phyloP scores from a whole-genome alignment of 345 rosid species.

The Camelina sativa region DNA sequence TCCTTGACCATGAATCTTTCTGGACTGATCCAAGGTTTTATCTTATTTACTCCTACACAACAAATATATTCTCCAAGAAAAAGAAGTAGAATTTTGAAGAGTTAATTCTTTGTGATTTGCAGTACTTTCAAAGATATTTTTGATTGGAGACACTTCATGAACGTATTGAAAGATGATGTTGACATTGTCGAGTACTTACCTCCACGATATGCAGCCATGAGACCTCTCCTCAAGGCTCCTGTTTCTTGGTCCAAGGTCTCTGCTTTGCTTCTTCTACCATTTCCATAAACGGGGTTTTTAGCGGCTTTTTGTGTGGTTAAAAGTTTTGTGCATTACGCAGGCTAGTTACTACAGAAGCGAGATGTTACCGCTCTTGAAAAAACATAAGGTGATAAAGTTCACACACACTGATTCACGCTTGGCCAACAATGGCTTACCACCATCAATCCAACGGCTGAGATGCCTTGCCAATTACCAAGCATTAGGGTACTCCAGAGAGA shows the following conservation, averaged over 20 bases:
- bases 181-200: conserved; percentile 88
- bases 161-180: conserved; percentile 70
- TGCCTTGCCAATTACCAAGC: conserved; percentile 97
- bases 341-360: conserved; percentile 90
- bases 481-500: conserved; percentile 66
- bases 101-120: conserved; percentile 36
- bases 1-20: conserved; percentile 92
- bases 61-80: not conserved
- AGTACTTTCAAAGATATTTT: conserved; percentile 95
- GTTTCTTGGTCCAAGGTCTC: conserved; percentile 99
- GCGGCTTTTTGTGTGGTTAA: not conserved
- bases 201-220: conserved; percentile 49
- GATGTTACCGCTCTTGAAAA: conserved; percentile 69
- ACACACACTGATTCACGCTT: conserved; percentile 92
- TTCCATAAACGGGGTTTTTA: not conserved
- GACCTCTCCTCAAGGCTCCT: conserved; percentile 84
- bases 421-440: conserved; percentile 83
- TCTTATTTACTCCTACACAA: conserved; percentile 10
- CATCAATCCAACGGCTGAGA: conserved; percentile 75
- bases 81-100: conserved; percentile 11
- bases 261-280: not conserved
- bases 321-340: conserved; percentile 46
- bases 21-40: conserved; percentile 94
- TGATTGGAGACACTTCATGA: conserved; percentile 92
- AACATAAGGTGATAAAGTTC: conserved; percentile 82